These are phyloP conservation scores for Mucor piriformis DNA, from an alignment of 371 early-diverging fungal species.

Conservation along the genomic window DNA sequence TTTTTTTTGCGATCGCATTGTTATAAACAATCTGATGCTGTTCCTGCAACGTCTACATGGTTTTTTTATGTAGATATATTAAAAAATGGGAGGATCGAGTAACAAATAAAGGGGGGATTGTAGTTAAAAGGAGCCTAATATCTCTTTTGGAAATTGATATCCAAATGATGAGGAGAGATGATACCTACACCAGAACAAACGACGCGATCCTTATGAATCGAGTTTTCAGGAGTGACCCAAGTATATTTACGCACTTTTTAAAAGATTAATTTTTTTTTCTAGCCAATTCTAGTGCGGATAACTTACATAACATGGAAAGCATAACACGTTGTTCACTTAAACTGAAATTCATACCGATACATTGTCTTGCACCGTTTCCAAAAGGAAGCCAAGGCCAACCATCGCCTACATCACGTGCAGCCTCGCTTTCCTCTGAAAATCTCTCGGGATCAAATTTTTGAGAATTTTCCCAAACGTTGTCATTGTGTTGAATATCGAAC, in stretches of 20 bases:
- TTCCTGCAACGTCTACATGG: no score
- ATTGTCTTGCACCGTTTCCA: constrained; percentile 33
- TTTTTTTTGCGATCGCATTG: no score
- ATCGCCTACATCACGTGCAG: neutral
- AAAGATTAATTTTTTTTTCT: neutral
- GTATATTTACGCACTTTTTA: constrained; percentile 2
- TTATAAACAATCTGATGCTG: no score
- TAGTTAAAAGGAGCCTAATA: no score
- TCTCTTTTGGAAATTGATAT: constrained; percentile 5
- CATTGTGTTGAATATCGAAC: constrained; percentile 33
- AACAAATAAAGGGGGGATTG: no score
- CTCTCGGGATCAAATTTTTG: constrained; percentile 15
- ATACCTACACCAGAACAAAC: neutral
- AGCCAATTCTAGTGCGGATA: neutral
- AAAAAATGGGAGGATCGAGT: no score
- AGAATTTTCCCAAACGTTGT: constrained; percentile 24
- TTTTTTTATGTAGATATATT: no score
- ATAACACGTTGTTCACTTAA: constrained; percentile 51
- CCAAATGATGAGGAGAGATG: neutral
- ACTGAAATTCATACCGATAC: constrained; percentile 52
- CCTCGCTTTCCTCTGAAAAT: constrained; percentile 1
- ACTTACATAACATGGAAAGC: constrained; percentile 41
- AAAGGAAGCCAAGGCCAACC: constrained; percentile 39
- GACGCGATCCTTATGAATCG: neutral
- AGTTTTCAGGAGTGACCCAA: constrained; percentile 3